Percentiles rank a stretch among this genome's conserved stretches.
These are phyloP conservation scores for Penicillium fuscoglaucum DNA, from an alignment of 2,329 filamentous ascomycete genomes.

Conservation along the genomic window DNA sequence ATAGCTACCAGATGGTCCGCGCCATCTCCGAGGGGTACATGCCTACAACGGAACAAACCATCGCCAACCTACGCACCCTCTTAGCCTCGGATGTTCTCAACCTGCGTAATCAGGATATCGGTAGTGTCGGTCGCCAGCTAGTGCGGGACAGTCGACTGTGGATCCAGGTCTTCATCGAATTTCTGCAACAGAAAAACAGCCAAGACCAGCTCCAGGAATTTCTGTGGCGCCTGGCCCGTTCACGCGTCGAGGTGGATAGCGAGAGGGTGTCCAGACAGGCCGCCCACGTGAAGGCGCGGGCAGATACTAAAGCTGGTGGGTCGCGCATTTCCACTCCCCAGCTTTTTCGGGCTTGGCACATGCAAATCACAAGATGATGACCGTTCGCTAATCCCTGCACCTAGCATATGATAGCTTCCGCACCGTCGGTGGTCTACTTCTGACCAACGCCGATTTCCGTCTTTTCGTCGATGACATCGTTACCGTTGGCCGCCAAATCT, in stretches of 20 bases:
- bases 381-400: conserved; percentile 16
- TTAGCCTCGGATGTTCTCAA: conserved; percentile 77
- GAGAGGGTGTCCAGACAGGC: conserved; percentile 63
- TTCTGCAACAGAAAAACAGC: conserved; percentile 78
- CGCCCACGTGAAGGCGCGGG: conserved; percentile 63
- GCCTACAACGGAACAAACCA: conserved; percentile 83
- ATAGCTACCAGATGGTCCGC: conserved; percentile 86
- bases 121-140: conserved; percentile 72
- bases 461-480: conserved; percentile 79
- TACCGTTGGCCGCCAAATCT: conserved; percentile 77
- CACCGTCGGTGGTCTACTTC: conserved; percentile 78
- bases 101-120: conserved; percentile 71
- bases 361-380: neutral
- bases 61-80: conserved; percentile 76
- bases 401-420: conserved; percentile 76
- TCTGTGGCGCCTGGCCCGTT: conserved; percentile 77
- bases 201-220: conserved; percentile 88
- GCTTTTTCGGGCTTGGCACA: conserved; percentile 5
- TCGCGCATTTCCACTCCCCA: conserved; percentile 1
- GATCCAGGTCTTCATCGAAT: conserved; percentile 76
- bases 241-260: conserved; percentile 68
- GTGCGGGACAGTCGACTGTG: conserved; percentile 70
- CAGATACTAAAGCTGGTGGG: conserved; percentile 69
- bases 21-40: conserved; percentile 83
- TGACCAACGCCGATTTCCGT: conserved; percentile 89